Evolutionary conservation across 176 grass and related monocot genomes (phyloP), one percentile per base, ranked within the genome.

Genomic region (Zea luxurians): DNA sequence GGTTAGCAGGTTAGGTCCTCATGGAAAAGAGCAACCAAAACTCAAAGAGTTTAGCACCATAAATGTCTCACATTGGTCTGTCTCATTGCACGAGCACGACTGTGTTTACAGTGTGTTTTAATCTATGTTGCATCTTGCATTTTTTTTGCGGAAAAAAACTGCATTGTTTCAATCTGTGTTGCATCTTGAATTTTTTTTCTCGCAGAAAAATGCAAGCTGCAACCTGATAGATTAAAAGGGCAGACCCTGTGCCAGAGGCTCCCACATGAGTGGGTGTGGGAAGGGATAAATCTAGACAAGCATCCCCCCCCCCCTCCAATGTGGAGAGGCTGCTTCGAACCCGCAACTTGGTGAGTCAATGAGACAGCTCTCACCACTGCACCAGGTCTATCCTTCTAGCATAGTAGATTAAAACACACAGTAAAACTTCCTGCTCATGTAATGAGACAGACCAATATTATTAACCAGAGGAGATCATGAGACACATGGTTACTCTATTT

Each of bases 11-110:
- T 67, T 52, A 16, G 54, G 8, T 42, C 60, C 71, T 77, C 84
- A 70, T 46, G 54, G 53, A 76, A 76, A 76, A 41, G 42, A 46
- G 78, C 10, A 63, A 58, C 15, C 27, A 53, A 76, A 76, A 54
- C 48, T 53, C 46, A 50, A 50, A 27, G 20, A 49, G 47, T 37
- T 12, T 41, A 53, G 44, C 63, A 52, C 13, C n/a, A 73, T 20
- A 74, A 41, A 20, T n/a, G 53, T 70, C n/a, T 77, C 63, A 46
- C 10, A 80, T 60, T 27, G 4, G 13, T 27, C 18, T 34, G 13
- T 75, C 74, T 35, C 36, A 45, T 70, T 61, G 35, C 67, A 70
- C 21, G 7, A 73, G 3, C 21, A 63, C 38, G 36, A 16, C 4
- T 35, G 3, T 47, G 3, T 42, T 34, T 66, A 66, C 16, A 62